Percentiles rank a stretch among this genome's conserved stretches.
phyloP scores from a whole-genome alignment of 345 rosid species.

The Zanthoxylum bungeanum region DNA sequence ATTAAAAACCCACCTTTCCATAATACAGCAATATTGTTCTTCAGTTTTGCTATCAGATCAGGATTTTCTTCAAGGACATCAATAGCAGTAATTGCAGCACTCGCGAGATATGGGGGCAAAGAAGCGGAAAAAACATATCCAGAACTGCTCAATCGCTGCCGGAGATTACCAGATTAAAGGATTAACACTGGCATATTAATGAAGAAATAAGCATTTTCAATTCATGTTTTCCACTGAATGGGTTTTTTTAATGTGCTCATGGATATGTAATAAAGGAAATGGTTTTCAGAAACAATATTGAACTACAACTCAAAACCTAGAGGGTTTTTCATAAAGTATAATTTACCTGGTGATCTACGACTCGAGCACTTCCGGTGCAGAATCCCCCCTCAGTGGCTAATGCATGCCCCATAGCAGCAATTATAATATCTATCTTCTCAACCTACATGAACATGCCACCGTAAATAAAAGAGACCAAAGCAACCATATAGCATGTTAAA shows the following conservation, averaged over 20 bases:
- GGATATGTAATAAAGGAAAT: background rate
- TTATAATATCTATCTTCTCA: constrained; percentile 92
- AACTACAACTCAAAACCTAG: background rate
- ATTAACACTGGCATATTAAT: constrained; percentile 4
- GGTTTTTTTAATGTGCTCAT: background rate
- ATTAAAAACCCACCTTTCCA: constrained; percentile 64
- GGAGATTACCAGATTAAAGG: too few relatives aligned
- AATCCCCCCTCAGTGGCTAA: constrained; percentile 98
- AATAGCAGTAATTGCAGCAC: constrained; percentile 92
- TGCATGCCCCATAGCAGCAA: constrained; percentile 96
- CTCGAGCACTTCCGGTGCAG: constrained; percentile 92
- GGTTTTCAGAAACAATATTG: background rate
- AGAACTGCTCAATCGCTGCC: constrained; percentile 89
- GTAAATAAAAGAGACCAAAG: constrained; percentile 22
- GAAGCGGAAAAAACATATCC: constrained; percentile 98
- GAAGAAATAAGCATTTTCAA: background rate
- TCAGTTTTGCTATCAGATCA: constrained; percentile 54
- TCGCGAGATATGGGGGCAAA: constrained; percentile 91
- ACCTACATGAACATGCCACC: constrained; percentile 44
- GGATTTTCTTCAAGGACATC: constrained; percentile 79
- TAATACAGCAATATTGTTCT: constrained; percentile 55
- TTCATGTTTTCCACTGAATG: background rate
- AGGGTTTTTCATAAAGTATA: constrained; percentile 3
- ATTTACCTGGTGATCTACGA: constrained; percentile 74
- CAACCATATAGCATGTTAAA: background rate